A percentile compares a stretch with the other conserved stretches of the same genome.
These are phyloP conservation scores for Nicotiana paniculata DNA, from an alignment of 257 asterid species.

Conservation along the genomic window DNA sequence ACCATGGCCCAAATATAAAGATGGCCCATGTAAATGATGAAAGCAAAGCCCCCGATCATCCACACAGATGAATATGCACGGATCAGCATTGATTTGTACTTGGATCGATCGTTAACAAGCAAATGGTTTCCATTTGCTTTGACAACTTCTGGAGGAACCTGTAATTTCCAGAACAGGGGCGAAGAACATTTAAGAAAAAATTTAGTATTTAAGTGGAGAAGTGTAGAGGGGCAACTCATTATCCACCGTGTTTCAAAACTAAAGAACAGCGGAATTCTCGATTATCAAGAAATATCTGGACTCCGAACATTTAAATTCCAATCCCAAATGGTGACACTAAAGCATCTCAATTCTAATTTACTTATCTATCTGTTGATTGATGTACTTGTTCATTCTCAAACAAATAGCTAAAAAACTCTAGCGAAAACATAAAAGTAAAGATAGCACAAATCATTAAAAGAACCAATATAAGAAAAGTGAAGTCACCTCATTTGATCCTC, in stretches of 20 bases:
- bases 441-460: neutral
- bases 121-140: conserved; percentile 49
- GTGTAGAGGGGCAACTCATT: neutral
- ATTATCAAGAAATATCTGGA: neutral
- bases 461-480: neutral
- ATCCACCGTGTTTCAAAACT: neutral
- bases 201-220: neutral
- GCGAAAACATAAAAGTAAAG: neutral
- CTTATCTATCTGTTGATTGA: neutral
- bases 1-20: conserved; percentile 94
- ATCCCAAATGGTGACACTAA: neutral
- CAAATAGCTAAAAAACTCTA: neutral
- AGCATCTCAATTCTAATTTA: neutral
- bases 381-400: neutral
- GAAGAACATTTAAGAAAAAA: conserved; percentile 4
- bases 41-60: conserved; percentile 94
- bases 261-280: neutral
- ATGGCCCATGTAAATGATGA: conserved; percentile 89
- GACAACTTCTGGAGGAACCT: conserved; percentile 66
- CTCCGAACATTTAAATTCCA: neutral
- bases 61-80: conserved; percentile 80
- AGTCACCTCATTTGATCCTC: conserved; percentile 86
- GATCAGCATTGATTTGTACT: conserved; percentile 91
- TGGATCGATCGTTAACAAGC: conserved; percentile 73
- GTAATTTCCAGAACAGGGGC: conserved; percentile 12